Evolutionary conservation across 306 rosid genomes (phyloP).

Genomic region (Sicyos baderoa): DNA sequence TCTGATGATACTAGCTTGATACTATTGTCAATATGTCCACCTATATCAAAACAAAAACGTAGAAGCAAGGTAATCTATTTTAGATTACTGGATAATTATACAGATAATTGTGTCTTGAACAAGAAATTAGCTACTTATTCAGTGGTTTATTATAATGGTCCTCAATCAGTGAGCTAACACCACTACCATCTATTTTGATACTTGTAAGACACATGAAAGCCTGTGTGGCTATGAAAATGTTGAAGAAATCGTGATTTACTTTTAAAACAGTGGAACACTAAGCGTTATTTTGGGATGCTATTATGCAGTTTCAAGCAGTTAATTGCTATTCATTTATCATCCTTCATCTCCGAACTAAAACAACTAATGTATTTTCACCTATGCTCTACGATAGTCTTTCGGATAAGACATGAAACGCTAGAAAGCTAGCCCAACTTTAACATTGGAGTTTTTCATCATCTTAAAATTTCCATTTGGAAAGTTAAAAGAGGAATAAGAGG

Average conservation of each 20-base stretch:
- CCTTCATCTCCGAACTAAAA: neutral
- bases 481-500: neutral
- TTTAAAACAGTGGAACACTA: neutral
- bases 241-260: neutral
- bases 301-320: neutral
- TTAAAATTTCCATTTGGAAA: constrained; percentile 7
- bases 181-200: neutral
- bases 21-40: constrained; percentile 90
- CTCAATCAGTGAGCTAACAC: neutral
- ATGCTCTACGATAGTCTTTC: neutral
- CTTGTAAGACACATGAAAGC: too few species aligned
- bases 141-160: neutral
- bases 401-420: constrained; percentile 3
- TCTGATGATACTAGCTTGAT: constrained; percentile 74
- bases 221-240: neutral
- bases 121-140: neutral
- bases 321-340: neutral
- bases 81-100: neutral
- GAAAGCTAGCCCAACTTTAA: neutral
- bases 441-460: neutral
- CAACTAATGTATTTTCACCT: neutral
- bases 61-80: constrained; percentile 22
- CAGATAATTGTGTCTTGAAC: neutral
- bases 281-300: neutral
- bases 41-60: constrained; percentile 39